Evolutionary conservation across 345 rosid species (phyloP).

Genomic region (Viola odorata): DNA sequence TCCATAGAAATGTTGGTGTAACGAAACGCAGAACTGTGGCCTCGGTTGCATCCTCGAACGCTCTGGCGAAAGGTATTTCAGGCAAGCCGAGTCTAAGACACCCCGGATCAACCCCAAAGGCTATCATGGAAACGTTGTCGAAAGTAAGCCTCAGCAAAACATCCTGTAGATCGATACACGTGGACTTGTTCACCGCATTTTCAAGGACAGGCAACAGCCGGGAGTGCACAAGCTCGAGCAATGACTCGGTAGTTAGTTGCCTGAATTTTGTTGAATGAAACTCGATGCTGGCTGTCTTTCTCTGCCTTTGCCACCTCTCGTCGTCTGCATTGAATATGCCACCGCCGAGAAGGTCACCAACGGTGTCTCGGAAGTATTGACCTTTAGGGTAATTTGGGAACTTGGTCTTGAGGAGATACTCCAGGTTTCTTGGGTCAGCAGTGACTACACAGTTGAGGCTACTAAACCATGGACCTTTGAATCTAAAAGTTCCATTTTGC

Average conservation of each 20-base stretch:
- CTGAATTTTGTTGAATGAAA: slow-evolving; percentile 85
- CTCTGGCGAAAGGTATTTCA: slow-evolving; percentile 68
- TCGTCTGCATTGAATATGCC: slow-evolving; percentile 91
- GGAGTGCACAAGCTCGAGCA: slow-evolving; percentile 64
- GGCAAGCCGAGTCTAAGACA: slow-evolving; percentile 61
- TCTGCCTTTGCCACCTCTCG: slow-evolving; percentile 75
- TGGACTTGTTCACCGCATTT: slow-evolving; percentile 30
- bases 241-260: slow-evolving; percentile 55
- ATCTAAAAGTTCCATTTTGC: slow-evolving; percentile 68
- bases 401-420: slow-evolving; percentile 80
- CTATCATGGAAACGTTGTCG: slow-evolving; percentile 91
- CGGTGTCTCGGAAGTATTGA: slow-evolving; percentile 52
- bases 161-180: slow-evolving; percentile 73
- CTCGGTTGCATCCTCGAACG: slow-evolving; percentile 90
- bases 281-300: slow-evolving; percentile 89
- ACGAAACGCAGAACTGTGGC: slow-evolving; percentile 63
- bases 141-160: slow-evolving; percentile 71
- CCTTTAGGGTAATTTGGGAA: slow-evolving; percentile 90
- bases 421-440: slow-evolving; percentile 77
- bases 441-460: slow-evolving; percentile 70
- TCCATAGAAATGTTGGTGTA: slow-evolving; percentile 81
- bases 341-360: slow-evolving; percentile 74
- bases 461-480: slow-evolving; percentile 79
- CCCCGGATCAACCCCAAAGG: slow-evolving; percentile 92
- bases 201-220: slow-evolving; percentile 75